Base-by-base conservation (phyloP, 306 rosid species). In the Coriaria nepalensis region DNA sequence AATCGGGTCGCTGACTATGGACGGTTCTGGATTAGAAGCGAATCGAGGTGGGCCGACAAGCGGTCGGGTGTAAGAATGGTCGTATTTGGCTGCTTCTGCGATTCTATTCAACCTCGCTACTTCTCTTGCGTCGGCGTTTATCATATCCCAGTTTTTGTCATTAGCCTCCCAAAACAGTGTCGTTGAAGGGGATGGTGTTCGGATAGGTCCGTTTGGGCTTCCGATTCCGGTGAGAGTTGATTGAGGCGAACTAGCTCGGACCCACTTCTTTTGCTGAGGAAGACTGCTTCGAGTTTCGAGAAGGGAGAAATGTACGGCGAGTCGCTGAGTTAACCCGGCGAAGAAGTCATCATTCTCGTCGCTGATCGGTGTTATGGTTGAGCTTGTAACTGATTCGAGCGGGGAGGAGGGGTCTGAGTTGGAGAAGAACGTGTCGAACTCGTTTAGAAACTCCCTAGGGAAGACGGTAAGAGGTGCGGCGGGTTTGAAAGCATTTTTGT, bases 121-220 rank as follows among this genome's bases (percentile, higher is more conserved):
- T 62, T 84, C 70, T 0, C 77, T 86, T 0, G 92, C 87, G 0
- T 85, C 85, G 0, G 78, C 85, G 40, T 73, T 76, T 2, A 87
- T 55, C 8, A 71, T 72, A 4, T 68, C 77, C 82, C 93, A 78
- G 0, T 78, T 71, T 65, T 83, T 87, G 37, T 85, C 67, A 6
- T 54, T 49, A 0, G 61, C 66, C 0, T 63, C 38, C 29, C 2
- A 20, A 40, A 77, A 73, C 63, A 78, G 78, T 57, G 92, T 70
- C 67, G 79, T 61, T 2, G 78, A 57, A 0, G 96, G 94, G 0
- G 96, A 86, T 7, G 39, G 20, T n/a, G 39, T 2, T 37, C 4
- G 46, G 5, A 43, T 37, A n/a, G 62, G 53, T 14, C 53, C 33
- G 40, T 47, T 40, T 45, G 53, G 53, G 9, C 45, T 6, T 33